Evolutionary conservation across 2,329 filamentous ascomycete genomes (phyloP).

Genomic region (Zymoseptoria brevis): DNA sequence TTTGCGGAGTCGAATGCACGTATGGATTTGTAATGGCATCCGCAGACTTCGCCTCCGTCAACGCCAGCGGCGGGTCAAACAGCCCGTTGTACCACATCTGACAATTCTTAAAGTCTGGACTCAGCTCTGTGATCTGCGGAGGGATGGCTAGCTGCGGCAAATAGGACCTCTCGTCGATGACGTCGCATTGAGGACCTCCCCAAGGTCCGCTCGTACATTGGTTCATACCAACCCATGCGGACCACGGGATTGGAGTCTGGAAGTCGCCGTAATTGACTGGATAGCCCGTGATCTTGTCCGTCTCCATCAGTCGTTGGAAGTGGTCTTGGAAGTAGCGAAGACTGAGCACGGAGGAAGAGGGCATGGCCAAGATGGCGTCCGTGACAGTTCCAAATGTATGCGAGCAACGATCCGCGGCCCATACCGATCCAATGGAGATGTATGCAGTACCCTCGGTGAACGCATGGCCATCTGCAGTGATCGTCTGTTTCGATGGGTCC

Average conservation of each 20-base stretch:
- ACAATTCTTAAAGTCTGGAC: slow-evolving; percentile 20
- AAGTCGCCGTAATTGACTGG: slow-evolving; percentile 26
- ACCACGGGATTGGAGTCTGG: slow-evolving; percentile 23
- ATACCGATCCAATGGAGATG: slow-evolving; percentile 24
- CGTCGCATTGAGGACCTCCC: slow-evolving; percentile 10
- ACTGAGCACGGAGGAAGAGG: slow-evolving; percentile 23
- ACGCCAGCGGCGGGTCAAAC: slow-evolving; percentile 23
- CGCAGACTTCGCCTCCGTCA: slow-evolving; percentile 14
- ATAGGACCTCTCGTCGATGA: slow-evolving; percentile 22
- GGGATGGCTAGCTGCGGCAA: slow-evolving; percentile 25
- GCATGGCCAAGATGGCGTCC: slow-evolving; percentile 24
- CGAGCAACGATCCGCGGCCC: slow-evolving; percentile 21
- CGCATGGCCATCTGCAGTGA: slow-evolving; percentile 18
- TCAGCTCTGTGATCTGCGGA: slow-evolving; percentile 20
- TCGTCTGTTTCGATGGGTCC: slow-evolving; percentile 6
- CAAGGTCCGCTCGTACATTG: slow-evolving; percentile 11
- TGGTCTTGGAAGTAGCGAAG: slow-evolving; percentile 24
- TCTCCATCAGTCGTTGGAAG: slow-evolving; percentile 19
- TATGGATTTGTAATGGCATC: background rate
- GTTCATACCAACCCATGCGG: slow-evolving; percentile 23
- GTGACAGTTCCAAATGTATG: slow-evolving; percentile 11
- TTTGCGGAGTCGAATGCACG: background rate
- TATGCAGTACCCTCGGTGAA: slow-evolving; percentile 26
- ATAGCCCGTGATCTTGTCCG: slow-evolving; percentile 22
- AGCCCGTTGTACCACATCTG: slow-evolving; percentile 26